These are phyloP conservation scores for Gorgonomyces haynaldii DNA, from an alignment of 192 early-diverging fungal species.

Conservation along the genomic window DNA sequence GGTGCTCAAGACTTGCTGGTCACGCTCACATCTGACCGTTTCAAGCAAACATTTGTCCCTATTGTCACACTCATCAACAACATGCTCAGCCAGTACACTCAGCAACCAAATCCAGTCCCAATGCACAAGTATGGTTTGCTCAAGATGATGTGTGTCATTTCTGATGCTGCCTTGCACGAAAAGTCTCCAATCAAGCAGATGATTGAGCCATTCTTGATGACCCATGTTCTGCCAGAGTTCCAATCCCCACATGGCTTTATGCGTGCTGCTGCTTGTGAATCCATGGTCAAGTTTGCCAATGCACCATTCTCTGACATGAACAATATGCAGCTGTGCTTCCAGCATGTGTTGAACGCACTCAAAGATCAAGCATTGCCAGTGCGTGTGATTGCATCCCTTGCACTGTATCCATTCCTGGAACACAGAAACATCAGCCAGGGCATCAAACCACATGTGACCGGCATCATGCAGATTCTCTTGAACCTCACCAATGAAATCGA, in stretches of 20 bases:
- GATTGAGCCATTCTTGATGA: constrained; percentile 74
- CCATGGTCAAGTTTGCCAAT: constrained; percentile 22
- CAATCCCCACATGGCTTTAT: constrained; percentile 71
- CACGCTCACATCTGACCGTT: constrained; percentile 64
- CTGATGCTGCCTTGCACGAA: constrained; percentile 48
- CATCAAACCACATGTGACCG: constrained; percentile 67
- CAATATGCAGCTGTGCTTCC: constrained; percentile 21
- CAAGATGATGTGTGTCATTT: constrained; percentile 70
- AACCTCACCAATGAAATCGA: constrained; percentile 87
- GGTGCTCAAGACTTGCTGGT: constrained; percentile 70
- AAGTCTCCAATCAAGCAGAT: constrained; percentile 59
- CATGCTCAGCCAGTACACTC: constrained; percentile 35
- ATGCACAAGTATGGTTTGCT: constrained; percentile 84
- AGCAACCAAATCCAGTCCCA: constrained; percentile 57
- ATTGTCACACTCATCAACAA: constrained; percentile 71
- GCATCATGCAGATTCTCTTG: constrained; percentile 78
- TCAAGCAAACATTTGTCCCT: constrained; percentile 63
- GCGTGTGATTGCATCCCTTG: constrained; percentile 73
- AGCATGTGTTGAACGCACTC: constrained; percentile 34
- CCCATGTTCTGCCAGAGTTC: constrained; percentile 85
- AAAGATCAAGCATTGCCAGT: constrained; percentile 77
- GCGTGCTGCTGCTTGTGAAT: constrained; percentile 49
- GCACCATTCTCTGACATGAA: constrained; percentile 17
- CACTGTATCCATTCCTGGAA: constrained; percentile 66
- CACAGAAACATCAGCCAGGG: constrained; percentile 60